Percentiles rank a stretch among this genome's conserved stretches.
Evolutionary conservation across 1,139 yeast genomes (phyloP).

Genomic region (Hyphopichia buzzinii): DNA sequence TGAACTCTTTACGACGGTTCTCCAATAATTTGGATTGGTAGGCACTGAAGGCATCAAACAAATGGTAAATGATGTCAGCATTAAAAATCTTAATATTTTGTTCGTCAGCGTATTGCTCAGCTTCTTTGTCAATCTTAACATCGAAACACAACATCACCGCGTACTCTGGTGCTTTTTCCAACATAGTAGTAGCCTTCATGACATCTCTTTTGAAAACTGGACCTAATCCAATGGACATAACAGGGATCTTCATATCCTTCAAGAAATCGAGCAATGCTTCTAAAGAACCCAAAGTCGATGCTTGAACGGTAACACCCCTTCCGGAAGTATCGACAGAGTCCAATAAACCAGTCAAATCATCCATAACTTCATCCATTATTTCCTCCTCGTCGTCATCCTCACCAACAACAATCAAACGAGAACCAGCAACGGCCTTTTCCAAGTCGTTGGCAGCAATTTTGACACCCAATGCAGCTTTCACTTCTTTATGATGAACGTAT

Average conservation of each 20-base stretch:
- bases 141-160: constrained; percentile 98
- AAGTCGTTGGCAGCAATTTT: constrained; percentile 97
- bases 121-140: constrained; percentile 95
- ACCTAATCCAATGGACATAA: constrained; percentile 96
- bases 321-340: constrained; percentile 95
- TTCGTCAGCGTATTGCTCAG: constrained; percentile 95
- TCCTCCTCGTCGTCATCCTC: constrained; percentile 98
- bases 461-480: constrained; percentile 98
- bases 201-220: constrained; percentile 98
- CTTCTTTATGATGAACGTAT: constrained; percentile 93
- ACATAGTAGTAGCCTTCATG: constrained; percentile 95
- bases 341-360: constrained; percentile 89
- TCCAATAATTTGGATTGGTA: constrained; percentile 87
- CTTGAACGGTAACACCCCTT: constrained; percentile 97
- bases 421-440: constrained; percentile 99
- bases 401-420: constrained; percentile 90
- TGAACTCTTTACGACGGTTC: constrained; percentile 83
- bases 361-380: constrained; percentile 97
- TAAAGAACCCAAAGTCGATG: constrained; percentile 95
- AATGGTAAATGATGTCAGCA: constrained; percentile 94
- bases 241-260: constrained; percentile 98
- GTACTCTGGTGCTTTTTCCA: constrained; percentile 91
- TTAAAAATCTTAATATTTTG: constrained; percentile 88
- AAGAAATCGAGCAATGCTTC: constrained; percentile 96
- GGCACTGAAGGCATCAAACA: constrained; percentile 91